Evolutionary conservation across 495 filamentous ascomycete genomes (phyloP), one percentile per base, ranked within the genome.

Genomic region (Ascodesmis nigricans): DNA sequence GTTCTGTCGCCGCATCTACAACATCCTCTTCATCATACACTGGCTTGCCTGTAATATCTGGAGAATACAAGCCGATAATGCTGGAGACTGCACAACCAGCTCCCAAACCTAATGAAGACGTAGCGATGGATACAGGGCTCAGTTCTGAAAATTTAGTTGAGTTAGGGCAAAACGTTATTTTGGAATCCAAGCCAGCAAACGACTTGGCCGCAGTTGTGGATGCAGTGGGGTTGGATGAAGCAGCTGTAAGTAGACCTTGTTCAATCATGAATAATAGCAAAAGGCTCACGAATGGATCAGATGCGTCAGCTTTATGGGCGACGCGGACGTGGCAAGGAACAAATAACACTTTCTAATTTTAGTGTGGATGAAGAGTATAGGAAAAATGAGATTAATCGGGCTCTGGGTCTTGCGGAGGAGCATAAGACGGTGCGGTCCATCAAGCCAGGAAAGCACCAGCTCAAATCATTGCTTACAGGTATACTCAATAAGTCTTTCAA

Each of bases 241-340:
- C 39, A 21, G 48, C 48, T 19, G 47, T 50, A 42, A 24, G 35
- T 37, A 4, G 18, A 21, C 11, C 19, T 35, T 35, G 6, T 14
- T 29, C 10, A 23, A 4, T 2, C 21, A 11, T 8, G 10, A 3
- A 2, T 21, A 11, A 18, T 1, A 3, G 14, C 10, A 6, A 10
- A 5, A 15, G 20, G 17, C 22, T 10, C 19, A 17, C 20, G 20
- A 36, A n/a, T n/a, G n/a, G 5, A 38, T 27, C 9, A 50, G 46
- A 50, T 50, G 47, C 46, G 47, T n/a, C 47, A 50, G 29, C 42
- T 50, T 10, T 49, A 49, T 24, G 48, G 49, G 5, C 45, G 47
- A 10, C 47, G 42, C 15, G 48, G 49, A n/a, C 40, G 40, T 8
- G 33, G 31, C 11, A 38, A 40, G 17, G 22, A n/a, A 8, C 44